Evolutionary conservation across 257 asterid species (phyloP).

Genomic region (Coffea eugenioides): DNA sequence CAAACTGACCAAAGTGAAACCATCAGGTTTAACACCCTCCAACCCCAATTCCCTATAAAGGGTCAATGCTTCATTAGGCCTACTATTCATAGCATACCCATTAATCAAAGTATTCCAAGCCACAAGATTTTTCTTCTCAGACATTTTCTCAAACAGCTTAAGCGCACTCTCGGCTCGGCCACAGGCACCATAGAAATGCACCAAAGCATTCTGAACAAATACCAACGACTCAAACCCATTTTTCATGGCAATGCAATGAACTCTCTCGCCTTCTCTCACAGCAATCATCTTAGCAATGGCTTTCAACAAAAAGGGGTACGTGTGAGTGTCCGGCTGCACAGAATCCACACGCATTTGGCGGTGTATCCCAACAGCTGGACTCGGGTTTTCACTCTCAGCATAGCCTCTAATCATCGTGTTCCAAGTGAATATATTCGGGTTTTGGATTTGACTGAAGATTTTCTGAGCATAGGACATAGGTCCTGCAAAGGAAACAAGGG

Average conservation of each 20-base stretch:
- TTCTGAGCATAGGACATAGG: slow-evolving; percentile 66
- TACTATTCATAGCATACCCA: slow-evolving; percentile 56
- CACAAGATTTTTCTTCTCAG: slow-evolving; percentile 59
- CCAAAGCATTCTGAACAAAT: slow-evolving; percentile 74
- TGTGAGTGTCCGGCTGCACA: slow-evolving; percentile 58
- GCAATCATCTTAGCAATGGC: slow-evolving; percentile 56
- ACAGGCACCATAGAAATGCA: slow-evolving; percentile 70
- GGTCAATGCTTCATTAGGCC: slow-evolving; percentile 64
- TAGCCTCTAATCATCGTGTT: slow-evolving; percentile 81
- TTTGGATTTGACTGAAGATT: slow-evolving; percentile 51
- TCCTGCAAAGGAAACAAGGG: slow-evolving; percentile 51
- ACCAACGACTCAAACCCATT: slow-evolving; percentile 70
- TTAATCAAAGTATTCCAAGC: slow-evolving; percentile 80
- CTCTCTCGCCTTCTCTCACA: slow-evolving; percentile 67
- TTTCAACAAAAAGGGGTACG: slow-evolving; percentile 76
- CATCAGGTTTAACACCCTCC: slow-evolving; percentile 64
- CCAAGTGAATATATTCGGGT: slow-evolving; percentile 73
- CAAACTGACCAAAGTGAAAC: slow-evolving; percentile 81
- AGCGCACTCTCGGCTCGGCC: slow-evolving; percentile 59
- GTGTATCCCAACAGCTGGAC: slow-evolving; percentile 56
- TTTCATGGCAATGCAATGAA: slow-evolving; percentile 52
- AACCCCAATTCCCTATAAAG: slow-evolving; percentile 45
- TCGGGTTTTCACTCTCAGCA: slow-evolving; percentile 72
- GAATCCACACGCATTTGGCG: slow-evolving; percentile 33
- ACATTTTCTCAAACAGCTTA: slow-evolving; percentile 56